These are phyloP conservation scores for Colletotrichum simmondsii DNA, from an alignment of 2,329 filamentous ascomycete genomes.

Conservation along the genomic window DNA sequence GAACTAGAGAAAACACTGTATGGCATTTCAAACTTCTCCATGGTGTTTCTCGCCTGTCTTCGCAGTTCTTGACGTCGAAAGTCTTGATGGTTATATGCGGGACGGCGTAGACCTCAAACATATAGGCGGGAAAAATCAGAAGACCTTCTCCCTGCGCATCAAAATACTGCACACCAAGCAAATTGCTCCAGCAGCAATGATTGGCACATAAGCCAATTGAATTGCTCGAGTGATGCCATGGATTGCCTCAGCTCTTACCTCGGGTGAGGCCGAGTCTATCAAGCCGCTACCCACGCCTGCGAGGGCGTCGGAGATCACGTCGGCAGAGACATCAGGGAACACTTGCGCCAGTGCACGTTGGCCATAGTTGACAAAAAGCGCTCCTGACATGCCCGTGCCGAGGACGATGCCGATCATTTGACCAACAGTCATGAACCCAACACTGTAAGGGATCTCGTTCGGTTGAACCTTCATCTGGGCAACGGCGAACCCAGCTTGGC, in stretches of 20 bases:
- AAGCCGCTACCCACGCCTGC: background rate
- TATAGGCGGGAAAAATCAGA: background rate
- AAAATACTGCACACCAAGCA: background rate
- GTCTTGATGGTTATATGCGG: background rate
- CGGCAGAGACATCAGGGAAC: background rate
- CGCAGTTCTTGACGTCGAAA: background rate
- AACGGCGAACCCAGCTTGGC: conserved; percentile 47
- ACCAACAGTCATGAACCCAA: conserved; percentile 49
- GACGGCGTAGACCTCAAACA: background rate
- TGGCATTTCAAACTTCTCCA: too few relatives aligned
- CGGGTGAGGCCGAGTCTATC: background rate
- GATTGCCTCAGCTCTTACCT: background rate
- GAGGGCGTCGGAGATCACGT: background rate
- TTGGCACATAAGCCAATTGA: background rate
- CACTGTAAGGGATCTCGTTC: conserved; percentile 40
- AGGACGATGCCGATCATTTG: conserved; percentile 19
- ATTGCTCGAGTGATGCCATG: background rate
- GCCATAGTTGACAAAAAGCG: conserved; percentile 27
- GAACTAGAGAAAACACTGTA: too few relatives aligned
- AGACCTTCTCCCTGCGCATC: conserved; percentile 9
- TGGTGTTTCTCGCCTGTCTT: too few relatives aligned
- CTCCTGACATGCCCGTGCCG: conserved; percentile 32
- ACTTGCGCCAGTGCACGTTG: background rate
- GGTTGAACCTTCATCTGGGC: conserved; percentile 43
- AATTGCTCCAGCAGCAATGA: background rate